Conservation (phyloP, 2,329 filamentous ascomycete genomes). For the Fusarium acutatum region DNA sequence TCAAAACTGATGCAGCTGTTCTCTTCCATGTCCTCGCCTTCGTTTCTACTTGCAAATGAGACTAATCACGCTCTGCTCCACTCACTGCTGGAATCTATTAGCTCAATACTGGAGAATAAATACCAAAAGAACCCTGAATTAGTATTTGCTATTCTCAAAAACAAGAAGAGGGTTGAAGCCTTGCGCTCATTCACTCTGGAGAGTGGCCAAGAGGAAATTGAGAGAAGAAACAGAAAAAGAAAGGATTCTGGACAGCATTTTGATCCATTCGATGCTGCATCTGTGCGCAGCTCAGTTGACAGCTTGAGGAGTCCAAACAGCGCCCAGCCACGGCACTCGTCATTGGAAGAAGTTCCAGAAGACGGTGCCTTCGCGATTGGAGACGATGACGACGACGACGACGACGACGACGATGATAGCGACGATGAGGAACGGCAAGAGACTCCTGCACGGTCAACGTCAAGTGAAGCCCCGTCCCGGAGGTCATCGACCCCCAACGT, state of each 20-base stretch:
- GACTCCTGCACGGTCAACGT: conserved; percentile 69
- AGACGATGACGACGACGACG: conserved; percentile 67
- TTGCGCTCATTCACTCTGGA: conserved; percentile 89
- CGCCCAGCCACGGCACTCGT: conserved; percentile 35
- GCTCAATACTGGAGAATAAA: conserved; percentile 89
- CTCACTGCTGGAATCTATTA: conserved; percentile 87
- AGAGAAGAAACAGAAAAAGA: conserved; percentile 75
- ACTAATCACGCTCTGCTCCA: conserved; percentile 84
- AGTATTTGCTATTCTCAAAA: conserved; percentile 80
- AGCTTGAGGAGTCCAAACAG: conserved; percentile 69
- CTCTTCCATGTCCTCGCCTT: conserved; percentile 90
- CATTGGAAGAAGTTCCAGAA: conserved; percentile 57
- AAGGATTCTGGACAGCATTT: conserved; percentile 67
- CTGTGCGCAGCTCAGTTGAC: conserved; percentile 71
- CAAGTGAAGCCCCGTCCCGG: conserved; percentile 69
- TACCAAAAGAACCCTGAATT: conserved; percentile 83
- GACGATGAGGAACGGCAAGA: conserved; percentile 61
- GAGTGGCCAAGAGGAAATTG: conserved; percentile 89
- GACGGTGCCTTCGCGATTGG: conserved; percentile 88
- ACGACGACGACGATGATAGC: conserved; percentile 59
- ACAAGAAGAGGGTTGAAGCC: conserved; percentile 84
- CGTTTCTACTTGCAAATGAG: conserved; percentile 91
- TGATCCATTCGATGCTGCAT: conserved; percentile 59
- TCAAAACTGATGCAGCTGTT: conserved; percentile 89
- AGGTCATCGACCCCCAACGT: conserved; percentile 73